Evolutionary conservation across 2,329 filamentous ascomycete species (phyloP), one percentile per base, ranked within the genome.

Genomic region (Knufia fluminis): DNA sequence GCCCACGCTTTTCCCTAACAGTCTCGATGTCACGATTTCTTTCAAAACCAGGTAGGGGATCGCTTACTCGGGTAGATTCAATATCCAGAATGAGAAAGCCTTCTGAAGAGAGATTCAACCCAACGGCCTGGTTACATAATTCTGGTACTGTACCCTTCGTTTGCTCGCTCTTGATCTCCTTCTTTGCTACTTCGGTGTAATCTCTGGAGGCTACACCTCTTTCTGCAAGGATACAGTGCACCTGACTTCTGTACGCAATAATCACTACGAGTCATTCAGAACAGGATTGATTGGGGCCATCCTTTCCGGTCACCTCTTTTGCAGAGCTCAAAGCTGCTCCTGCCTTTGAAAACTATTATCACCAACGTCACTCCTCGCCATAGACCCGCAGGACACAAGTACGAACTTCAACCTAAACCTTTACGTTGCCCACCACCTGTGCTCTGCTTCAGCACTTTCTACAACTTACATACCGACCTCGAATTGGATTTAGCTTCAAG

Each of bases 1-100:
- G 40, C 35, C 45, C 45, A 48, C 45, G 22, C 45, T 31, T 46
- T 48, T 19, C 33, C 35, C 9, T 40, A 40, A 22, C 24, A 24
- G 45, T 22, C 20, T 8, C 12, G 22, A 45, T 33, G 16, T 48
- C 23, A 24, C 45, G 23, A 39, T 23, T 12, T 40, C 31, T 35
- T 40, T 23, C 28, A 2, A 19, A 48, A 26, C 33, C 33, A 40
- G 22, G n/a, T 16, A 23, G 45, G 19, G 23, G 33, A 28, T 48
- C 31, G 33, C 23, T 47, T 48, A 22, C 17, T 48, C 33, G 22
- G 23, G 23, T 23, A 26, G 45, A 31, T 28, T 17, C 24, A 20
- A n/a, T 24, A 39, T 31, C 35, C 33, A 26, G 14, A 40, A 16
- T 17, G 45, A 48, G 23, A 24, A 4, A 40, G 12, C 19, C 20